Evolutionary conservation across 208 protist genomes (phyloP), one percentile per base, ranked within the genome.

Genomic region (Wallacemonas collosoma): DNA sequence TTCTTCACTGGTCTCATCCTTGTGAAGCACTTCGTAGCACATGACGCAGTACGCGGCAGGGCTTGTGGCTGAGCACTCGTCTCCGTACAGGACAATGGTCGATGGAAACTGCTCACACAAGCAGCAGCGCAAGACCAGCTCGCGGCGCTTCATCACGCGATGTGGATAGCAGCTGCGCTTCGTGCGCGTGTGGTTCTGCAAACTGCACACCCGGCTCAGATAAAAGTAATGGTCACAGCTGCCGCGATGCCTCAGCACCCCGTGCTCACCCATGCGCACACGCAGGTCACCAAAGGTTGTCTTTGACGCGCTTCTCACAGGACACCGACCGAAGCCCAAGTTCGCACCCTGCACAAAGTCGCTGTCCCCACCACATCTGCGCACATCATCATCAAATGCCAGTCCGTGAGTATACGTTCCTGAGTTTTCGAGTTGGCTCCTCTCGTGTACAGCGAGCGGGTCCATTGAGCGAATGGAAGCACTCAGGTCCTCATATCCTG

Each of bases 211-310:
- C 36, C 72, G 70, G 48, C 77, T 75, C 12, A 96, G 64, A 45
- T 79, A 86, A 50, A 96, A 93, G 63, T 93, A 91, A 76, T 96
- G 91, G 66, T 77, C 84, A 79, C 91, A 96, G 36, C 77, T 77
- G 0, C 85, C 88, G 61, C 80, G 64, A 72, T 96, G 91, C 5
- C 85, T 80, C 8, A 93, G 62, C 26, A 90, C 71, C 63, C 89
- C 83, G 62, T 71, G 82, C 58, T 96, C 89, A 9, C 89, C 89
- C 64, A 88, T 70, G 36, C 85, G 79, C 35, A 94, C n/a, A 50
- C 77, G 43, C 1, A 94, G 68, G n/a, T 96, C 87, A 9, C 72
- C 80, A 75, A 94, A 90, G 14, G 78, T 86, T n/a, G 86, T 93
- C 2, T 76, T 64, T 17, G 83, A 76, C 11, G 85, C 85, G 67